Conservation (phyloP, 2,329 filamentous ascomycete species). For the Apiospora kogelbergensis region DNA sequence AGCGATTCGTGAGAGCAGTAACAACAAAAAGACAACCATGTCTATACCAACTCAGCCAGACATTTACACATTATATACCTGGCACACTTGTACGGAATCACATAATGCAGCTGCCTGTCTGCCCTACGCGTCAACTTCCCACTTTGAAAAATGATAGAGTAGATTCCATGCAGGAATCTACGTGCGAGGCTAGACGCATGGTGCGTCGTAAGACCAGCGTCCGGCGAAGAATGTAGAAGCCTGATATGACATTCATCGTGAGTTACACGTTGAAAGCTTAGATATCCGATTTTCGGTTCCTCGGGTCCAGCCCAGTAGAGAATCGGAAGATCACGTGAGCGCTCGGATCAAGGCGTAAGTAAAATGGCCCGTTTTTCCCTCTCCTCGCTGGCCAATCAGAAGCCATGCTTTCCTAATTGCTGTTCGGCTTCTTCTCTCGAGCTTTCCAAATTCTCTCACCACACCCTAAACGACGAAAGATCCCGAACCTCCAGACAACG, state of each 20-base stretch:
- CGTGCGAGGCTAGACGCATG: background rate
- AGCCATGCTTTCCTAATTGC: conserved; percentile 8
- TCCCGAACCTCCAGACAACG: conserved; percentile 12
- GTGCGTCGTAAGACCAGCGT: background rate
- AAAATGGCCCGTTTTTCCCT: background rate
- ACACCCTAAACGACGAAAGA: conserved; percentile 15
- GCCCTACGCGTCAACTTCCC: background rate
- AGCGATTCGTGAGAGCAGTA: background rate
- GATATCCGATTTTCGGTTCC: background rate
- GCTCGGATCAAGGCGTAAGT: background rate
- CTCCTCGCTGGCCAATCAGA: background rate
- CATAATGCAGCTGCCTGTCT: background rate
- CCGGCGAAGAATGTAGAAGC: background rate
- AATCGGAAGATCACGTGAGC: background rate
- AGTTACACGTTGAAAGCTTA: background rate
- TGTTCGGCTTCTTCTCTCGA: conserved; percentile 8
- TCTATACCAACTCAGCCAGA: background rate
- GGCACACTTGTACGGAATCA: background rate
- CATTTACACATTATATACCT: background rate
- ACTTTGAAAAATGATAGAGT: background rate
- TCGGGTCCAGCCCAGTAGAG: conserved; percentile 2
- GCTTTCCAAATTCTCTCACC: conserved; percentile 13
- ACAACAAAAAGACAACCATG: background rate
- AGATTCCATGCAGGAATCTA: background rate
- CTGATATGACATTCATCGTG: background rate